phyloP scores from a whole-genome alignment of 2,329 filamentous ascomycete species.

The Amesomyces nigricolor region DNA sequence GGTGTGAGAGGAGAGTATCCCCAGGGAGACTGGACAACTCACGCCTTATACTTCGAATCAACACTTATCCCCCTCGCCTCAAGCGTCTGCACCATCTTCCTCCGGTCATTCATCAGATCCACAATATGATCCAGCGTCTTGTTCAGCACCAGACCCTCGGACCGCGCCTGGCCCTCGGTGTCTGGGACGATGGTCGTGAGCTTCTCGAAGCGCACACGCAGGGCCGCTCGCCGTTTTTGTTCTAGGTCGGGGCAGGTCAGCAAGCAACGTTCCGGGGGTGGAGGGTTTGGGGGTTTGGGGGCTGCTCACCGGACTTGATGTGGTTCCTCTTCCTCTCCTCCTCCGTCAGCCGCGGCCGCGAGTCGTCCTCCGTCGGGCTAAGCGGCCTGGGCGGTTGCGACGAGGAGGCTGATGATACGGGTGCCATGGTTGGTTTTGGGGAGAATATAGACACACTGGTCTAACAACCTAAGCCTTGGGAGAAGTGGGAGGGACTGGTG shows the following conservation, averaged over 20 bases:
- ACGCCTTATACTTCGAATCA: constrained; percentile 31
- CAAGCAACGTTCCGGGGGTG: not conserved
- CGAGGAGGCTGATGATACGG: not conserved
- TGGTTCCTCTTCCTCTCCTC: constrained; percentile 38
- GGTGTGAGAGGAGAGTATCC: not conserved
- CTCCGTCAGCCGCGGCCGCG: constrained; percentile 33
- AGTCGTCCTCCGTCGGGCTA: not conserved
- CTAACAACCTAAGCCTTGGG: not conserved
- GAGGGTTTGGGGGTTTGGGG: too few species aligned
- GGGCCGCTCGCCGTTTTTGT: constrained; percentile 47
- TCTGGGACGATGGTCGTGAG: constrained; percentile 76
- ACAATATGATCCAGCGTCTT: constrained; percentile 62
- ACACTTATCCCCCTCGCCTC: constrained; percentile 55
- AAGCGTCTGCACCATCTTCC: constrained; percentile 51
- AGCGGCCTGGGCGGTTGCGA: not conserved
- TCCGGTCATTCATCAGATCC: constrained; percentile 53
- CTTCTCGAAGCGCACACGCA: constrained; percentile 77
- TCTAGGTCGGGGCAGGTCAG: constrained; percentile 24
- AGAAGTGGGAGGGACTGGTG: too few species aligned
- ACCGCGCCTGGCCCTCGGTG: constrained; percentile 74
- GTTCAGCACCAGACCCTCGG: constrained; percentile 77
- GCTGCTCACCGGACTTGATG: constrained; percentile 31
- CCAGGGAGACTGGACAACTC: not conserved
- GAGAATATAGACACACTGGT: not conserved
- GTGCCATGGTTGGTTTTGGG: not conserved